Evolutionary conservation across 179 eudicot species (phyloP).

Genomic region (Gypsophila paniculata): DNA sequence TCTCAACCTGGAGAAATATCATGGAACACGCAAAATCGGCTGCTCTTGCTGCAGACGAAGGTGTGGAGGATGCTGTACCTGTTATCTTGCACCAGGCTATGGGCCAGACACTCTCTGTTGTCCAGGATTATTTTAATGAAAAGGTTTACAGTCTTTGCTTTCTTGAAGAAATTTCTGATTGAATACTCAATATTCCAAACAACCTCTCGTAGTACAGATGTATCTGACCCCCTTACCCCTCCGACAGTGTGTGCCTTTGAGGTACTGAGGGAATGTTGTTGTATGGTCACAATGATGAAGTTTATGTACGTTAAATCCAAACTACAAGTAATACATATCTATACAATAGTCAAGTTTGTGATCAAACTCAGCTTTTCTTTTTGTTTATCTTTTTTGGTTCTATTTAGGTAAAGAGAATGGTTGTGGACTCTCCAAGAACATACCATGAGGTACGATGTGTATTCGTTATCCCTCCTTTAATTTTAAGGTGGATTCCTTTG

Average conservation of each 20-base stretch:
- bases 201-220: not conserved
- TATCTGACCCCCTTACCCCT: not conserved
- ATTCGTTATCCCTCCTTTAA: not conserved
- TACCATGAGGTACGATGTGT: conserved; percentile 69
- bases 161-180: conserved; percentile 5
- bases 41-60: conserved; percentile 97
- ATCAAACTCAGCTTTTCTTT: conserved; percentile 4
- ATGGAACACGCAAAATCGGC: conserved; percentile 89
- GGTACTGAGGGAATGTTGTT: not conserved
- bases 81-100: conserved; percentile 82
- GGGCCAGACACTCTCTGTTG: conserved; percentile 89
- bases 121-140: conserved; percentile 86
- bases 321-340: not conserved
- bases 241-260: not conserved
- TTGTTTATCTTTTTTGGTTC: conserved; percentile 17
- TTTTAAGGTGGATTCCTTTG: not conserved
- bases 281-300: not conserved
- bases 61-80: conserved; percentile 82
- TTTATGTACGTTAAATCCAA: not conserved
- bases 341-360: not conserved
- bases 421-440: conserved; percentile 89
- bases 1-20: conserved; percentile 81
- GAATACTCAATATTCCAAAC: conserved; percentile 1
- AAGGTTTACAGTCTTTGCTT: conserved; percentile 41
- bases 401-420: conserved; percentile 79